phyloP scores from a whole-genome alignment of 192 early-diverging fungal genomes.

The Rhizoclosmatium globosum region DNA sequence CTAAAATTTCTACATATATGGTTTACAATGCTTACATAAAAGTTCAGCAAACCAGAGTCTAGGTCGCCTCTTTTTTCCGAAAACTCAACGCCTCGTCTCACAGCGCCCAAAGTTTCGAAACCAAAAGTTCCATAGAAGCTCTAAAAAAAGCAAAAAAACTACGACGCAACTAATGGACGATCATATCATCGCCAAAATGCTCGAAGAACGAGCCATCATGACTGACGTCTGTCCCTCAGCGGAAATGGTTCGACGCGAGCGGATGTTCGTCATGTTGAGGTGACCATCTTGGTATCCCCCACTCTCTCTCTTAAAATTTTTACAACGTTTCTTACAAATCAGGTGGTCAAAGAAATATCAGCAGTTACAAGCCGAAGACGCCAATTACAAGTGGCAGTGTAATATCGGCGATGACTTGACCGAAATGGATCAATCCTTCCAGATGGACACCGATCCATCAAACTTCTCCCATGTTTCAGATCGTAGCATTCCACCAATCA shows the following conservation, averaged over 20 bases:
- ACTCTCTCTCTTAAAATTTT: neutral
- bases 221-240: neutral
- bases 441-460: neutral
- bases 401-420: neutral
- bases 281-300: neutral
- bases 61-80: neutral
- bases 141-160: neutral
- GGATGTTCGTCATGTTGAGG: neutral
- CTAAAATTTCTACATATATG: too few species aligned
- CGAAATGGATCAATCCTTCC: neutral
- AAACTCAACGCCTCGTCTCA: too few species aligned
- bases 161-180: neutral
- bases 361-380: neutral
- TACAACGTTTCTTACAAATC: neutral
- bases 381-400: neutral
- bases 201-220: neutral
- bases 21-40: too few species aligned
- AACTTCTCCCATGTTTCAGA: neutral
- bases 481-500: neutral
- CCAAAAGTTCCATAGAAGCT: neutral
- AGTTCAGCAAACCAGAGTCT: neutral
- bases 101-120: too few species aligned
- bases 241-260: neutral
- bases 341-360: neutral
- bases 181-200: neutral